These are phyloP conservation scores for Trichoderma sp. DNA, from an alignment of 2,329 filamentous ascomycete species.

Conservation along the genomic window DNA sequence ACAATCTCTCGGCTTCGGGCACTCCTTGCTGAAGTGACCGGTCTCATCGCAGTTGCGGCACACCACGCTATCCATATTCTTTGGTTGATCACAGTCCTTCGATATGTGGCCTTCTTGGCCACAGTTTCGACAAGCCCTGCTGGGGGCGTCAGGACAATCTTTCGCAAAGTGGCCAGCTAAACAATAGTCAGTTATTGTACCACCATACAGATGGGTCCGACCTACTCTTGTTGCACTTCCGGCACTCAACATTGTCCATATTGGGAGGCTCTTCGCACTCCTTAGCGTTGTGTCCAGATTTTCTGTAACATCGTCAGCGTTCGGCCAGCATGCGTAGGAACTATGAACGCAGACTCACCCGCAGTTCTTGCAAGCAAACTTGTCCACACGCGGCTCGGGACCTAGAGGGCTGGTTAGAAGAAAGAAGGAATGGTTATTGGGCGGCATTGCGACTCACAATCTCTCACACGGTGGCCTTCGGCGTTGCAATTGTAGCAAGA, in stretches of 20 bases:
- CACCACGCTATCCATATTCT: slow-evolving; percentile 48
- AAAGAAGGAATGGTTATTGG: not conserved
- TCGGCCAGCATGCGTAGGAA: not conserved
- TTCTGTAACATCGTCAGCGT: slow-evolving; percentile 31
- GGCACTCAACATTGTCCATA: slow-evolving; percentile 64
- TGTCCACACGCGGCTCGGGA: slow-evolving; percentile 61
- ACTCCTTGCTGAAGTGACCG: slow-evolving; percentile 65
- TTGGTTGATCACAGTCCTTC: slow-evolving; percentile 52
- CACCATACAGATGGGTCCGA: slow-evolving; percentile 5
- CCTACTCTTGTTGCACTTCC: slow-evolving; percentile 63
- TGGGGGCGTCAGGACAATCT: slow-evolving; percentile 64
- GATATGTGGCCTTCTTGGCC: slow-evolving; percentile 61
- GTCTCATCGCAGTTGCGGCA: slow-evolving; percentile 63
- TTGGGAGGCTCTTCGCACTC: slow-evolving; percentile 63
- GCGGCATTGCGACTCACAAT: slow-evolving; percentile 53
- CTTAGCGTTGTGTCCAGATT: slow-evolving; percentile 52
- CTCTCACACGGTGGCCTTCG: slow-evolving; percentile 66
- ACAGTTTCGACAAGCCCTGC: slow-evolving; percentile 61
- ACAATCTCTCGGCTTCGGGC: slow-evolving; percentile 54
- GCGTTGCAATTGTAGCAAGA: slow-evolving; percentile 66
- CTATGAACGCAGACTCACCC: slow-evolving; percentile 41
- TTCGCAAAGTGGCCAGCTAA: slow-evolving; percentile 62
- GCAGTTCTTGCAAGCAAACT: slow-evolving; percentile 69
- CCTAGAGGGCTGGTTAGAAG: slow-evolving; percentile 40
- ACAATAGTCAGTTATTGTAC: slow-evolving; percentile 18